Evolutionary conservation across 129 eudicot genomes (phyloP), one percentile per base, ranked within the genome.

Genomic region (Helichrysum umbraculigerum): DNA sequence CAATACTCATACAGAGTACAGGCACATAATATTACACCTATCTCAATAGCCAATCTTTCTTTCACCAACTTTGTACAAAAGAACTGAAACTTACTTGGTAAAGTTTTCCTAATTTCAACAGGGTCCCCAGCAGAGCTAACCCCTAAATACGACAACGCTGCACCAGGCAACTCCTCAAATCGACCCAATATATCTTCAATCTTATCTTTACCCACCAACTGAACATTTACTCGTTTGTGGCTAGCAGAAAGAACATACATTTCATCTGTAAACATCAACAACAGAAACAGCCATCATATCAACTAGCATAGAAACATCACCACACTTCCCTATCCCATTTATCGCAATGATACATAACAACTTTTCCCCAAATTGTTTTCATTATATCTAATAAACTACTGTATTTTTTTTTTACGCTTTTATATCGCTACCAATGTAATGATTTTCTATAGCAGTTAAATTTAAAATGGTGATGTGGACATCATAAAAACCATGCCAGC

Each of bases 191-290:
- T 88, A 77, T 91, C 91, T 85, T 90, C 91, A 78, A 91, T 86
- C 82, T 87, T 91, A 9, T 91, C 93, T 86, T 84, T 91, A 72
- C 98, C 98, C 39, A 94, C 66, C 42, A 94, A 79, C 85, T 94
- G 82, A 78, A 94, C 86, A 64, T 87, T 81, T 29, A 94, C 96
- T 33, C 86, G 85, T 81, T 82, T 87, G 76, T 94, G 87, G 60
- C 82, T 85, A 17, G 98, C 88, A 57, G 98, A 88, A 76, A 91
- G 86, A 29, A 94, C 98, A 84, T 94, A 94, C 98, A 94, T 94
- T 87, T 94, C 98, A 85, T 94, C 98, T 91, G 92, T 56, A 11
- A 72, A 22, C 29, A 72, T 35, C 14, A 37, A 65, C 25, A 50
- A 64, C 41, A 35, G 9, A 63, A 28, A 22, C 51, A 22, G 11